Evolutionary conservation across 2,329 filamentous ascomycete genomes (phyloP).

Genomic region (Colletotrichum sp.): DNA sequence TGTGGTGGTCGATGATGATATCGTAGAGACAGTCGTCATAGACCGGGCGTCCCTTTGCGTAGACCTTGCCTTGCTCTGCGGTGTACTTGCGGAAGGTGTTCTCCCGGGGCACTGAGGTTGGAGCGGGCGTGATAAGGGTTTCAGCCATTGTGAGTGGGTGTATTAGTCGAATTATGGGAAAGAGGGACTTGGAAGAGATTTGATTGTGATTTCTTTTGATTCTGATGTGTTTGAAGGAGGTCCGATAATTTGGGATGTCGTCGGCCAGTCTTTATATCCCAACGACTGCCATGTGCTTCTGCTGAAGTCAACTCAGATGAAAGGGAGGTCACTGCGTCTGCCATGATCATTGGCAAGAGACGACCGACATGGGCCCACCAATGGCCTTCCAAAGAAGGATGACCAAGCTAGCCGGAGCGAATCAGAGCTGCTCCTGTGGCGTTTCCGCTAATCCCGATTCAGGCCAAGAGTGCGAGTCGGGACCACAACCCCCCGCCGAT

Average conservation of each 20-base stretch:
- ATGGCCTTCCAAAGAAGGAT: not conserved
- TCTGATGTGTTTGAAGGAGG: not conserved
- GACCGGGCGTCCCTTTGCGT: constrained; percentile 43
- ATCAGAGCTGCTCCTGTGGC: not conserved
- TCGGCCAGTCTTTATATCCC: not conserved
- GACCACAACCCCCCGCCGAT: not conserved
- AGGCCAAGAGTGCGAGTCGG: constrained; percentile 20
- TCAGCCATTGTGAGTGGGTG: not conserved
- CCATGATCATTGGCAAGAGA: not conserved
- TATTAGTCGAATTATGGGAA: not conserved
- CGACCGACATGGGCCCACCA: not conserved
- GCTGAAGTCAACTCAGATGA: not conserved
- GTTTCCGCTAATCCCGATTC: constrained; percentile 8
- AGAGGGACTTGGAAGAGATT: not conserved
- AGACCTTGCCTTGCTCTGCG: constrained; percentile 44
- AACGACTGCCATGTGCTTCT: not conserved
- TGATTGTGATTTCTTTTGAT: not conserved
- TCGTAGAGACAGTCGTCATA: constrained; percentile 54
- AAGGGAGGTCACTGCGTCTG: not conserved
- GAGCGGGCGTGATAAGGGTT: not conserved
- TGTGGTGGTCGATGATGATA: constrained; percentile 50
- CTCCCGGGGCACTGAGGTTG: not conserved
- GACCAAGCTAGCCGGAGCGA: not conserved
- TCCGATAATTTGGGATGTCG: not conserved
- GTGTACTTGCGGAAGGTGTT: constrained; percentile 51